phyloP scores from a whole-genome alignment of 768 basidiomycete genomes.

The Mycena crocata region DNA sequence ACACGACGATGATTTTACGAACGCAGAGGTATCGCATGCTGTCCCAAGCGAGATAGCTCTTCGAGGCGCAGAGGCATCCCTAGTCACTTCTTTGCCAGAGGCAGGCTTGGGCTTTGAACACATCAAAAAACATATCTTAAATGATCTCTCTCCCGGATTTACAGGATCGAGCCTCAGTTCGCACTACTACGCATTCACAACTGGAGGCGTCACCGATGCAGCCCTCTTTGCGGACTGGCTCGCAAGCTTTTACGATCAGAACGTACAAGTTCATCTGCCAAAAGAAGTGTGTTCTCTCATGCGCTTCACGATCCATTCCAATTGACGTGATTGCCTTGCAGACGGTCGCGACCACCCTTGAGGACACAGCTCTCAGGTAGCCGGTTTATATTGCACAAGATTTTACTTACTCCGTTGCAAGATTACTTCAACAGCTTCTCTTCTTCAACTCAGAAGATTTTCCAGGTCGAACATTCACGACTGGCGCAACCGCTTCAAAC shows the following conservation, averaged over 20 bases:
- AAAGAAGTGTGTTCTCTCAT: too few species aligned
- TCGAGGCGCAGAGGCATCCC: constrained; percentile 14
- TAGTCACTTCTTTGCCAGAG: constrained; percentile 18
- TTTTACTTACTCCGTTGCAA: background rate
- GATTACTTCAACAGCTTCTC: constrained; percentile 32
- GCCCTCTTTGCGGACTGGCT: constrained; percentile 30
- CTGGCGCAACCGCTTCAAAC: constrained; percentile 29
- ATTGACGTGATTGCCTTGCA: too few species aligned
- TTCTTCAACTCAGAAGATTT: constrained; percentile 15
- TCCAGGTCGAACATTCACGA: constrained; percentile 27
- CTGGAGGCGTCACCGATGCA: constrained; percentile 28
- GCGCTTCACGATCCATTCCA: too few species aligned
- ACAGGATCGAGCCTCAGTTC: constrained; percentile 22
- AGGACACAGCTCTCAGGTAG: constrained; percentile 25
- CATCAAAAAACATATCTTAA: constrained; percentile 26
- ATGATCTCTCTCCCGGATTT: constrained; percentile 28
- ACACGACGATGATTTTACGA: constrained; percentile 24
- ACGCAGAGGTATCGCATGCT: constrained; percentile 14
- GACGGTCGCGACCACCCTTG: constrained; percentile 22
- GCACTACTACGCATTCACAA: constrained; percentile 30
- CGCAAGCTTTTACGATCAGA: constrained; percentile 29
- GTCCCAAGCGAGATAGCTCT: constrained; percentile 14
- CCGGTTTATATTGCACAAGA: background rate
- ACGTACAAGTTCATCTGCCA: constrained; percentile 29
- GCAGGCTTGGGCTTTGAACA: constrained; percentile 24